Percentiles rank a stretch among this genome's conserved stretches.
Evolutionary conservation across 2,329 filamentous ascomycete genomes (phyloP).

Genomic region (Davidsoniella virescens): DNA sequence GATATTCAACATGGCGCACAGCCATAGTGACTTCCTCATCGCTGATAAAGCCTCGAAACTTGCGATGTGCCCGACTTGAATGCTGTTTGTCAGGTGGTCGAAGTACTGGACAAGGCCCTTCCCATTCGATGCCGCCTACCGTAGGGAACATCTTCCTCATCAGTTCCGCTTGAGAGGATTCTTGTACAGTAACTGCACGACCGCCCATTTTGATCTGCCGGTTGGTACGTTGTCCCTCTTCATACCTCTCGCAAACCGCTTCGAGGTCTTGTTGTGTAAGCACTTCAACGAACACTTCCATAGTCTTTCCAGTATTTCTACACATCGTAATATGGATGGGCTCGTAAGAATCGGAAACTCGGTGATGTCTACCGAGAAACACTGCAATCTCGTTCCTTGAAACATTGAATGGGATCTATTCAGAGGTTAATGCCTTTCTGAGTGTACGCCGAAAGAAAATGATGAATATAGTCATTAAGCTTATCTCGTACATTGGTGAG

Average conservation of each 20-base stretch:
- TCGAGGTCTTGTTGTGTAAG: constrained; percentile 34
- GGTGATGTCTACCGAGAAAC: constrained; percentile 40
- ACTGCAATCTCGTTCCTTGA: constrained; percentile 39
- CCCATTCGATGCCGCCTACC: constrained; percentile 40
- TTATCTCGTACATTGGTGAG: constrained; percentile 30
- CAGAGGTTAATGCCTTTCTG: background rate
- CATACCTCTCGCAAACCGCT: constrained; percentile 32
- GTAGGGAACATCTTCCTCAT: constrained; percentile 48
- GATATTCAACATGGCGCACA: constrained; percentile 44
- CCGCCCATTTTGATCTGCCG: constrained; percentile 37
- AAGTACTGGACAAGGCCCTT: constrained; percentile 25
- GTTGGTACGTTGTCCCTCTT: constrained; percentile 21
- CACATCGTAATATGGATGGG: constrained; percentile 50
- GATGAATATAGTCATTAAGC: no score
- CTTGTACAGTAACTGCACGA: constrained; percentile 38
- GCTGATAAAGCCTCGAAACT: constrained; percentile 43
- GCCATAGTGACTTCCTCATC: constrained; percentile 49
- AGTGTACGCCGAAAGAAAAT: no score
- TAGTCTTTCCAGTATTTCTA: constrained; percentile 43
- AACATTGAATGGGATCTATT: constrained; percentile 39
- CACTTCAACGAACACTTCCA: constrained; percentile 46
- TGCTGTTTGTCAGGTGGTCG: constrained; percentile 18
- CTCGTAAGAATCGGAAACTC: constrained; percentile 37
- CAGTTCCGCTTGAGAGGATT: constrained; percentile 38
- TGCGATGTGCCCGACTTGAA: constrained; percentile 19